Evolutionary conservation across 805 yeast species (phyloP).

Genomic region (Saccharomycopsis fibuligera): DNA sequence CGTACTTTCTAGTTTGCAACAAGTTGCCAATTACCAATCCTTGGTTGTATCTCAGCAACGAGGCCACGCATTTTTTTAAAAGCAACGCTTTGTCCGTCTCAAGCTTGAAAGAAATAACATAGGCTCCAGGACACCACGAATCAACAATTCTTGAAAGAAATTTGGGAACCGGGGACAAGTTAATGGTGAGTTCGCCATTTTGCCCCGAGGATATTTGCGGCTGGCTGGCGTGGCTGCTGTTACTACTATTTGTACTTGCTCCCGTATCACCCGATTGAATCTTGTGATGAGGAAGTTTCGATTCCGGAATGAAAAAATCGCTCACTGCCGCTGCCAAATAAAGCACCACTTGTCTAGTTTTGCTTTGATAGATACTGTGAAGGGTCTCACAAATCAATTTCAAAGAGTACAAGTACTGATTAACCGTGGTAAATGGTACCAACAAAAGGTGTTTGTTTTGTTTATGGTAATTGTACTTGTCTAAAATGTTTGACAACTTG

Average conservation of each 20-base stretch:
- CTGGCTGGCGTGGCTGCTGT: not conserved
- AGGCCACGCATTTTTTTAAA: conserved; percentile 67
- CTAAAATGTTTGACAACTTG: conserved; percentile 52
- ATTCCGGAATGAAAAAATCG: conserved; percentile 86
- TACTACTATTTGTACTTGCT: not conserved
- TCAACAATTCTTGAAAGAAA: conserved; percentile 83
- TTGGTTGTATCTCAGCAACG: conserved; percentile 80
- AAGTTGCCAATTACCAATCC: conserved; percentile 93
- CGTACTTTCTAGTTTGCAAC: conserved; percentile 79
- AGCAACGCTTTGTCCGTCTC: conserved; percentile 79
- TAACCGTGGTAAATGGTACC: conserved; percentile 91
- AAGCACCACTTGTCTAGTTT: conserved; percentile 53
- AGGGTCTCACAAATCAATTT: conserved; percentile 57
- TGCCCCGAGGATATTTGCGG: not conserved
- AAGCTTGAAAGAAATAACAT: conserved; percentile 89
- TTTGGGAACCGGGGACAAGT: conserved; percentile 94
- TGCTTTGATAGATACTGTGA: conserved; percentile 30
- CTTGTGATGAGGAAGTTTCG: conserved; percentile 86
- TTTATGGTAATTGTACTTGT: conserved; percentile 8
- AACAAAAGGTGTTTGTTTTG: conserved; percentile 37
- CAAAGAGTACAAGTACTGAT: conserved; percentile 85
- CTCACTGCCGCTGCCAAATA: conserved; percentile 97
- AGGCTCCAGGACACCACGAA: conserved; percentile 90
- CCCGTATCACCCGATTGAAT: conserved; percentile 45
- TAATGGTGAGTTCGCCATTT: conserved; percentile 72